Evolutionary conservation across 2,329 filamentous ascomycete species (phyloP).

Genomic region (Colletotrichum zoysiae): DNA sequence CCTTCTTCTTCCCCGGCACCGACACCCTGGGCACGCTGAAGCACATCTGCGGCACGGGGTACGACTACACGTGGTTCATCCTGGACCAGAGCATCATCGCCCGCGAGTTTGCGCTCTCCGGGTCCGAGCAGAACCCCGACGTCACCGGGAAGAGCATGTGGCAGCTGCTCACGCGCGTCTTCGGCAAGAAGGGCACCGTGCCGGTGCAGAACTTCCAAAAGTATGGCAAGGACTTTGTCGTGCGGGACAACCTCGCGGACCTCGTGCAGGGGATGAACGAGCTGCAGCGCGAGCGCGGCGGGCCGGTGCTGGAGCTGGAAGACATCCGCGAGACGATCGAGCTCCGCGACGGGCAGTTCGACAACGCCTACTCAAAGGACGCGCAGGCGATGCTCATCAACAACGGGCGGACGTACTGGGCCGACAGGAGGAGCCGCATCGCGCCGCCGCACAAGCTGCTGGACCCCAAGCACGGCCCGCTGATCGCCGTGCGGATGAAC

Average conservation of each 20-base stretch:
- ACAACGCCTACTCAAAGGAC: slow-evolving; percentile 70
- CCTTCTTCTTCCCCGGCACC: slow-evolving; percentile 67
- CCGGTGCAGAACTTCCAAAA: slow-evolving; percentile 71
- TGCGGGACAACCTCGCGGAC: slow-evolving; percentile 67
- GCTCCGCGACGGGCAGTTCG: slow-evolving; percentile 66
- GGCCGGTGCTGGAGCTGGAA: slow-evolving; percentile 61
- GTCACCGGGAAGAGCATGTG: slow-evolving; percentile 69
- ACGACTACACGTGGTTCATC: slow-evolving; percentile 75
- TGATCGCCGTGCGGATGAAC: slow-evolving; percentile 72
- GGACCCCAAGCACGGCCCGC: slow-evolving; percentile 66
- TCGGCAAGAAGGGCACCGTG: slow-evolving; percentile 64
- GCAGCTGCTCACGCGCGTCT: slow-evolving; percentile 63
- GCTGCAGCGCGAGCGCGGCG: slow-evolving; percentile 60
- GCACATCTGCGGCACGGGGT: slow-evolving; percentile 70
- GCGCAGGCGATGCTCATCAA: slow-evolving; percentile 72
- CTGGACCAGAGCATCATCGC: slow-evolving; percentile 69
- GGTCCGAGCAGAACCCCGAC: slow-evolving; percentile 74
- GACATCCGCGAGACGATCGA: slow-evolving; percentile 62
- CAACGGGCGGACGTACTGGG: slow-evolving; percentile 68
- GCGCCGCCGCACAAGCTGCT: slow-evolving; percentile 66
- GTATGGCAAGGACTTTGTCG: slow-evolving; percentile 70
- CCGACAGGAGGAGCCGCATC: slow-evolving; percentile 64
- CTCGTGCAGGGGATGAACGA: slow-evolving; percentile 71
- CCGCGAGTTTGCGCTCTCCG: slow-evolving; percentile 72
- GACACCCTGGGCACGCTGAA: slow-evolving; percentile 70